These are phyloP conservation scores for Gracilariopsis chorda DNA, from an alignment of 23 red algal genomes.

Conservation along the genomic window DNA sequence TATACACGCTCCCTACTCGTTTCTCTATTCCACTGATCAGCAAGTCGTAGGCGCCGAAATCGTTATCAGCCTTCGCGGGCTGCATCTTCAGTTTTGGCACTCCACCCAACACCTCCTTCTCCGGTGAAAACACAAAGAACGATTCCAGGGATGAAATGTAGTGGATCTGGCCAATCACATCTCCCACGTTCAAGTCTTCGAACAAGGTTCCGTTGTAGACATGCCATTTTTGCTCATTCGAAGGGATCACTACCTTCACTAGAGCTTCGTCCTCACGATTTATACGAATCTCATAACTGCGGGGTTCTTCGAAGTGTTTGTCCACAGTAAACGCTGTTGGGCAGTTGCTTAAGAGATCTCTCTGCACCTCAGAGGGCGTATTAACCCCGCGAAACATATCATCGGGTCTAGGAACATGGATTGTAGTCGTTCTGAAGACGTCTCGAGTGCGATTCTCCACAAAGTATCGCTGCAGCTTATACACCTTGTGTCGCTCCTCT, in stretches of 20 bases:
- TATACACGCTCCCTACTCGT: not conserved
- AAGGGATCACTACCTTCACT: not conserved
- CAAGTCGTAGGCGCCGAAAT: slow-evolving; percentile 21
- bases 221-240: not conserved
- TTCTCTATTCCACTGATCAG: not conserved
- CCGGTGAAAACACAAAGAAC: not conserved
- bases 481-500: not conserved
- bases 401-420: slow-evolving; percentile 1
- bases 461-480: slow-evolving; percentile 28
- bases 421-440: slow-evolving; percentile 32
- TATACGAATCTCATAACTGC: not conserved
- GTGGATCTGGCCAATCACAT: slow-evolving; percentile 8
- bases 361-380: not conserved
- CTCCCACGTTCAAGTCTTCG: not conserved
- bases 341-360: slow-evolving; percentile 18
- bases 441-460: slow-evolving; percentile 21
- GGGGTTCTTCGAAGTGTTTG: slow-evolving; percentile 22
- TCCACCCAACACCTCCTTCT: not conserved
- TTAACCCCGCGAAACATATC: not conserved
- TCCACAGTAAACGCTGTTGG: not conserved
- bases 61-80: not conserved
- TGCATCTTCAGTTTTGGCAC: slow-evolving; percentile 30
- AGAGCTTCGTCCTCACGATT: slow-evolving; percentile 10
- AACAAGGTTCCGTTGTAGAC: not conserved
- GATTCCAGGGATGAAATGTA: slow-evolving; percentile 24